Conservation (phyloP, 768 basidiomycete genomes). For the Coprinopsis marcescibilis region DNA sequence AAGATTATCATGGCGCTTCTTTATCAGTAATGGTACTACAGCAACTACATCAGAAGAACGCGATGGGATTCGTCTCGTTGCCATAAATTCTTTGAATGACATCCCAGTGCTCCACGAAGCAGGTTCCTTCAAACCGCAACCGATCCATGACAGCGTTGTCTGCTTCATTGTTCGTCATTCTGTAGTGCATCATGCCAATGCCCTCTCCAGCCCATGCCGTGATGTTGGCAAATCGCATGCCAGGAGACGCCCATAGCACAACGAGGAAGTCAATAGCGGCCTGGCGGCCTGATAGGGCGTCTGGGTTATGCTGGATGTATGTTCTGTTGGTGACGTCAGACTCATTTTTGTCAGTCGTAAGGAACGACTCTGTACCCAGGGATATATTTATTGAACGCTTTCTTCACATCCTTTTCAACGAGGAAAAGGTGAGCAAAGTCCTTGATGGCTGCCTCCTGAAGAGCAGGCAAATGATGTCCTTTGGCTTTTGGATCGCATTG, state of each 20-base stretch:
- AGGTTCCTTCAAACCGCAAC: constrained; percentile 9
- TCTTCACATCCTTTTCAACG: constrained; percentile 5
- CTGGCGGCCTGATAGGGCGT: constrained; percentile 9
- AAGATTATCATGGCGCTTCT: too few relatives aligned
- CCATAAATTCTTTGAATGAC: constrained; percentile 9
- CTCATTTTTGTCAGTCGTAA: too few relatives aligned
- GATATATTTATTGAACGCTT: constrained; percentile 9
- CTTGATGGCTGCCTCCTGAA: constrained; percentile 5
- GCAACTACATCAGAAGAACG: too few relatives aligned
- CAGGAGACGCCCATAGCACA: constrained; percentile 2
- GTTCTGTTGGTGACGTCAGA: too few relatives aligned
- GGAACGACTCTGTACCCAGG: constrained; percentile 6
- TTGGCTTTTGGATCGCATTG: constrained; percentile 6
- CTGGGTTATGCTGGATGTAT: constrained; percentile 12
- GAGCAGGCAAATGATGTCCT: not conserved
- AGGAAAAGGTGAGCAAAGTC: constrained; percentile 8
- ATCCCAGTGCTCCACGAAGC: constrained; percentile 12
- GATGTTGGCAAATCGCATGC: constrained; percentile 7
- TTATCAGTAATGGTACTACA: too few relatives aligned
- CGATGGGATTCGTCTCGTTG: constrained; percentile 11
- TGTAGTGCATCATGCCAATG: constrained; percentile 8
- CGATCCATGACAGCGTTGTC: constrained; percentile 1
- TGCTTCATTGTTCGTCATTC: not conserved
- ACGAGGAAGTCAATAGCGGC: constrained; percentile 6
- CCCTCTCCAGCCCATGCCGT: constrained; percentile 5